Evolutionary conservation across 2,329 filamentous ascomycete genomes (phyloP), one percentile per base, ranked within the genome.

Genomic region (Colletotrichum sp.): DNA sequence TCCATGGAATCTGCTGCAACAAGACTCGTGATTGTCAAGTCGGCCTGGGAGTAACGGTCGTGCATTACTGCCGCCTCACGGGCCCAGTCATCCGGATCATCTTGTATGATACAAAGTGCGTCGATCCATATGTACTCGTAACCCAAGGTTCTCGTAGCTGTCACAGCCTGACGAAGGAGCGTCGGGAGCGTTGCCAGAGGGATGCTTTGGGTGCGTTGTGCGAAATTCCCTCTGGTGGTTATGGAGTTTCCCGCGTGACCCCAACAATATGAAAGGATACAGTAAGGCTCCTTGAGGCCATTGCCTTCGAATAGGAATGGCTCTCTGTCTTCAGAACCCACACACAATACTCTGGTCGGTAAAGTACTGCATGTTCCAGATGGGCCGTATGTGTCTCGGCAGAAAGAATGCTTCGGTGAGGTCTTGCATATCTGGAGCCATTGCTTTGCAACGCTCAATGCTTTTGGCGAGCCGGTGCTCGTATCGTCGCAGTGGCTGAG

Each of bases 401-500:
- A 64, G 1, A 15, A 0, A 0, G 34, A 64, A 39, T 64, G 60
- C 1, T 12, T 1, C 3, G 7, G 30, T 3, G 30, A 36, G 32
- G 60, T 64, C 4, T 39, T n/a, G 34, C 60, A 64, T 1, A 22
- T 39, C 18, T 64, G 30, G 1, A 64, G n/a, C 34, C 60, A 44
- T 1, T 64, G 60, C 8, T 26, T 64, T 9, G 60, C 60, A 4
- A 64, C 32, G 22, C n/a, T 64, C 32, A 18, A 7, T 10, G 60
- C 30, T 16, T 64, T 36, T 3, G 15, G 6, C 1, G 60, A 64
- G 1, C 60, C 60, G 1, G 60, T 64, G 0, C 18, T 10, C 0
- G 5, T 6, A n/a, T 48, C 39, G 0, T n/a, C 0, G 39, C 18
- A 7, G 0, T 6, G 9, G 1, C 0, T 1, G 39, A 48, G 39